Conservation (phyloP, 2,329 filamentous ascomycete genomes). For the Penicillium sp. region DNA sequence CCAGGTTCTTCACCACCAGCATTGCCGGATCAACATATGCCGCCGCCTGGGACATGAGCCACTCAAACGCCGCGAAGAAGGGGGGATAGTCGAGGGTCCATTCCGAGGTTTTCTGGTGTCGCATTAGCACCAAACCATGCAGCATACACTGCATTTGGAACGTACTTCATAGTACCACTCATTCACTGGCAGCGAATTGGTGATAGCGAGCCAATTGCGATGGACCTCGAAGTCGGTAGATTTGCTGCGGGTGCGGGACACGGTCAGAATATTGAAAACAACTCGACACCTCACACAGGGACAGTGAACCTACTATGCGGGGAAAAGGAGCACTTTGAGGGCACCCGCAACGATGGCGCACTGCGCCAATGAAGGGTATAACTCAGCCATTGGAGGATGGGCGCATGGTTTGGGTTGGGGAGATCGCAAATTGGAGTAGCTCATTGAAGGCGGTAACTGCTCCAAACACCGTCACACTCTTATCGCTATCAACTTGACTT, state of each 20-base stretch:
- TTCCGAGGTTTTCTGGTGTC: slow-evolving; percentile 80
- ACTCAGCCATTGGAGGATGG: slow-evolving; percentile 57
- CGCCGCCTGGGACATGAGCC: slow-evolving; percentile 74
- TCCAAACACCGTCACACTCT: not conserved
- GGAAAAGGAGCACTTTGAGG: slow-evolving; percentile 60
- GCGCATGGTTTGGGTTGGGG: slow-evolving; percentile 27
- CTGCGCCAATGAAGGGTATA: slow-evolving; percentile 61
- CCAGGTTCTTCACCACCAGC: slow-evolving; percentile 75
- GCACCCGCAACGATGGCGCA: slow-evolving; percentile 83
- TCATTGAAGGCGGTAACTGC: not conserved
- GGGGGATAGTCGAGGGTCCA: slow-evolving; percentile 98
- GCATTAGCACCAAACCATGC: not conserved
- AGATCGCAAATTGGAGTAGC: not conserved
- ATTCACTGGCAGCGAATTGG: slow-evolving; percentile 79
- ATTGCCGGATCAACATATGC: slow-evolving; percentile 76
- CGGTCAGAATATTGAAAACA: slow-evolving; percentile 21
- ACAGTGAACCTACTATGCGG: not conserved
- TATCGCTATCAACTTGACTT: not conserved
- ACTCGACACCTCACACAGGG: not conserved
- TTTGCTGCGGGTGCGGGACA: slow-evolving; percentile 68
- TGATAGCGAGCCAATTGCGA: slow-evolving; percentile 91
- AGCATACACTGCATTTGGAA: not conserved
- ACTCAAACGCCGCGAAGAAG: slow-evolving; percentile 98
- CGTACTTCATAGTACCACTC: slow-evolving; percentile 89
- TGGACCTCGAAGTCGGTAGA: slow-evolving; percentile 99